Base-by-base conservation (phyloP, 345 rosid genomes). In the Citrus glauca region DNA sequence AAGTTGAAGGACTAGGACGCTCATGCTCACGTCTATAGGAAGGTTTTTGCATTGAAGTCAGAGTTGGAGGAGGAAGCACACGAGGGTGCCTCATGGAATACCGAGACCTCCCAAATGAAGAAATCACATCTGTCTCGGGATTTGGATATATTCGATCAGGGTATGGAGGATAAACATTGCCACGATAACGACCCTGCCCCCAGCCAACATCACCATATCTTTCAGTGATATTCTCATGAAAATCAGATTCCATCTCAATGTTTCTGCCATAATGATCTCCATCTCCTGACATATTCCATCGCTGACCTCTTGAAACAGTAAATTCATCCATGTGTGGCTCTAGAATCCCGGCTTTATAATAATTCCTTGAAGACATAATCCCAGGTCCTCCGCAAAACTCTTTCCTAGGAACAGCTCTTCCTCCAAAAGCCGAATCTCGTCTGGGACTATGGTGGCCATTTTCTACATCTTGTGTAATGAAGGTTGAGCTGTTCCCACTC, bases 51-150 rank as follows among this genome's bases (percentile, higher is more conserved):
- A 87, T 82, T 28, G 90, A 83, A 79, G 82, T 85, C 80, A 91
- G 79, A 55, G 92, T 83, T 72, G 91, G 96, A 84, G 99, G 98
- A 62, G 98, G 98, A 48, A 87, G 89, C 69, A 94, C 98, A 77
- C 93, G 98, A 80, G 98, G 99, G 88, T 93, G 98, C 88, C 90
- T 91, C 84, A 87, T 83, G 73, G 98, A 86, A 84, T 89, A 89
- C 64, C 98, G 83, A 63, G 93, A 85, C 87, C 96, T 89, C 71
- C 94, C 97, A 86, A 86, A 89, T 48, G 98, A 88, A 82, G 87
- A 87, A 82, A 87, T 82, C 66, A 87, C 94, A 79, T 89, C 96
- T 77, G 85, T 86, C 66, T 93, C 98, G 0, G 91, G 77, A 78
- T 91, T 89, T 55, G 83, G 93, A 82, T 90, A 87, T 48, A 82